phyloP scores from a whole-genome alignment of 2,329 filamentous ascomycete genomes.

The Fusarium verrucosum region DNA sequence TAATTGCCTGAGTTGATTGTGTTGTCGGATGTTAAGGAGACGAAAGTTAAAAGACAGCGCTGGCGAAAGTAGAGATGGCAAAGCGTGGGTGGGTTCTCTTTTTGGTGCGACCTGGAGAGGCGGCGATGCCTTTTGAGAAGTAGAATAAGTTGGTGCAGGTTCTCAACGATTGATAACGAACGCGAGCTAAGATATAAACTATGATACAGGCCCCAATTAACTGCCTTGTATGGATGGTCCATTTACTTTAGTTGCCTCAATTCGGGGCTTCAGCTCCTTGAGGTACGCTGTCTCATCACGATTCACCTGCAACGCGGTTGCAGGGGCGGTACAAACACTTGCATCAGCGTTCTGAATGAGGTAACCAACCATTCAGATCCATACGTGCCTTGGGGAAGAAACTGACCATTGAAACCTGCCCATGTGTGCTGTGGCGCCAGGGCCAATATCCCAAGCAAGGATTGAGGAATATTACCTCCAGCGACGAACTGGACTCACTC shows the following conservation, averaged over 20 bases:
- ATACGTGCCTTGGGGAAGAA: background rate
- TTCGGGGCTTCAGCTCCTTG: constrained; percentile 31
- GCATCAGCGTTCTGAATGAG: constrained; percentile 24
- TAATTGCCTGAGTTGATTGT: constrained; percentile 13
- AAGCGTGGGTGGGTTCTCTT: constrained; percentile 30
- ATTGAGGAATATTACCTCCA: constrained; percentile 1
- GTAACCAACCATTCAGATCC: constrained; percentile 18
- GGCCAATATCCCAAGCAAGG: constrained; percentile 11
- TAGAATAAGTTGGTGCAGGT: constrained; percentile 33
- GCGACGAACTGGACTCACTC: constrained; percentile 2
- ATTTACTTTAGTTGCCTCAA: constrained; percentile 17
- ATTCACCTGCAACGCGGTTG: constrained; percentile 2
- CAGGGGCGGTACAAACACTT: constrained; percentile 14
- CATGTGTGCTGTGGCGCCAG: constrained; percentile 28
- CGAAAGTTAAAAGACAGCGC: constrained; percentile 8
- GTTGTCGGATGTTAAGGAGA: background rate
- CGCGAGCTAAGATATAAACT: constrained; percentile 17
- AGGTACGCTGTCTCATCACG: constrained; percentile 11
- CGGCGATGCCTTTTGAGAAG: constrained; percentile 20
- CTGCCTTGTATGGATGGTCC: constrained; percentile 25
- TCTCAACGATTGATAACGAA: constrained; percentile 39
- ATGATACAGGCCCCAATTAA: constrained; percentile 24
- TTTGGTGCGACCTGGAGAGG: constrained; percentile 22
- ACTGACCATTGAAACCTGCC: constrained; percentile 30
- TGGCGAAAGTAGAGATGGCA: constrained; percentile 27